These are phyloP conservation scores for Fusarium sp. DNA, from an alignment of 2,329 filamentous ascomycete genomes.

Conservation along the genomic window DNA sequence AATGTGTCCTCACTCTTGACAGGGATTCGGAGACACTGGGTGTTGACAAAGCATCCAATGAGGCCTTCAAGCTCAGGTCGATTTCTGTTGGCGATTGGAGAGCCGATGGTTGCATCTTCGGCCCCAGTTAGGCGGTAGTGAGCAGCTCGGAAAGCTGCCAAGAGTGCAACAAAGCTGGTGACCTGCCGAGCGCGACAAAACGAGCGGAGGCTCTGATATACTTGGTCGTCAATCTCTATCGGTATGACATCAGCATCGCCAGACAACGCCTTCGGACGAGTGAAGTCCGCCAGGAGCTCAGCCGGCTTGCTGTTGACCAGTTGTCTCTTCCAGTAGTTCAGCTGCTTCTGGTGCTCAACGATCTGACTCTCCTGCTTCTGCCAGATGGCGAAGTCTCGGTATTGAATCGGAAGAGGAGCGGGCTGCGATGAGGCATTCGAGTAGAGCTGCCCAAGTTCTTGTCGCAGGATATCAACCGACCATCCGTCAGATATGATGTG, in stretches of 20 bases:
- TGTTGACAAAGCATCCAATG: slow-evolving; percentile 43
- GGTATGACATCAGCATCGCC: slow-evolving; percentile 18
- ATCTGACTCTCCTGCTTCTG: not conserved
- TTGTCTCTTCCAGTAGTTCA: slow-evolving; percentile 15
- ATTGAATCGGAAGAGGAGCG: slow-evolving; percentile 28
- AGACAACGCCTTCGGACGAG: slow-evolving; percentile 18
- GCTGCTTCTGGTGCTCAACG: slow-evolving; percentile 3
- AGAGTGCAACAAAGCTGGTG: slow-evolving; percentile 20
- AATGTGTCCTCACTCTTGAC: slow-evolving; percentile 25
- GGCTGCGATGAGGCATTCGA: slow-evolving; percentile 23
- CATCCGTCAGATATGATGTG: slow-evolving; percentile 33
- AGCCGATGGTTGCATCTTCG: slow-evolving; percentile 38
- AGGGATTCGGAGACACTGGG: slow-evolving; percentile 34
- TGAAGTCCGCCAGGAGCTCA: slow-evolving; percentile 12
- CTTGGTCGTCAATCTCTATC: slow-evolving; percentile 9
- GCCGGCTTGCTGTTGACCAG: slow-evolving; percentile 17
- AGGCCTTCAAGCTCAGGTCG: slow-evolving; percentile 28
- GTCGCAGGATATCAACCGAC: slow-evolving; percentile 25
- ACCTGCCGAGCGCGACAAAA: slow-evolving; percentile 20
- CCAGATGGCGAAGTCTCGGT: slow-evolving; percentile 34
- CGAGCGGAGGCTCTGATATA: slow-evolving; percentile 9
- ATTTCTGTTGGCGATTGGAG: slow-evolving; percentile 33
- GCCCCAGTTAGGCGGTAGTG: slow-evolving; percentile 42
- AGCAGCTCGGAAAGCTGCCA: slow-evolving; percentile 39
- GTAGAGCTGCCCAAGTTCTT: slow-evolving; percentile 25